Base-by-base conservation (phyloP, 2,329 filamentous ascomycete species). In the Furcasterigmium sp. region DNA sequence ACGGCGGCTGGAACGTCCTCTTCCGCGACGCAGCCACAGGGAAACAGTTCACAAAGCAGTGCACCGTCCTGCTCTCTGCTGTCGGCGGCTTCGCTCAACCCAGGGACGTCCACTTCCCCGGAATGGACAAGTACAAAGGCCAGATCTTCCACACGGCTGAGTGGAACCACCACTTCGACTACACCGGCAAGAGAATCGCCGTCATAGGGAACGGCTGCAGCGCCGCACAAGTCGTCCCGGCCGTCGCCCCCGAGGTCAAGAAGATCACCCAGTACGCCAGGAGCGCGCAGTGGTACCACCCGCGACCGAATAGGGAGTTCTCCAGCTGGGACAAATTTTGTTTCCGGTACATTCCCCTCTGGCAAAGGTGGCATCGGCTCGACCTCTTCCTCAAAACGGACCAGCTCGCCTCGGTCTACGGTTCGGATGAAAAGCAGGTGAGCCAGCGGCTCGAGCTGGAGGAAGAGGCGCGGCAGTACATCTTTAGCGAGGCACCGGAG, bases 161-260 rank as follows among this genome's bases (percentile, higher is more conserved):
- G 15, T 67, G 63, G 63, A 56, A 62, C 14, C 55, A 58, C 38
- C 42, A 23, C 23, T 44, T 51, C 36, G 43, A 55, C 23, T 60
- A 52, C 36, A 47, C 46, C 8, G 53, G 50, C 36, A 65, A 65
- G 50, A 46, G 53, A 3, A 54, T 67, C 3, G 62, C 56, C 2
- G 54, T 67, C 17, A 62, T 67, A n/a, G 62, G 62, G 3, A 64
- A 61, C 25, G 62, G 62, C 3, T 63, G 59, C 46, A 62, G 55
- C 26, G 62, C 56, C 2, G 56, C 59, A 2, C 63, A 67, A 43
- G 59, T 67, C 8, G 52, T 67, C 1, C 62, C 64, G 3, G 50
- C 57, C 13, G 37, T 68, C 13, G 55, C 55, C 10, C 51, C 56
- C 29, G 42, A 51, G 7, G 54, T 54, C 13, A 48, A 49, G 8